Evolutionary conservation across 192 early-diverging fungal species (phyloP).

Genomic region (Coemansia sp.): DNA sequence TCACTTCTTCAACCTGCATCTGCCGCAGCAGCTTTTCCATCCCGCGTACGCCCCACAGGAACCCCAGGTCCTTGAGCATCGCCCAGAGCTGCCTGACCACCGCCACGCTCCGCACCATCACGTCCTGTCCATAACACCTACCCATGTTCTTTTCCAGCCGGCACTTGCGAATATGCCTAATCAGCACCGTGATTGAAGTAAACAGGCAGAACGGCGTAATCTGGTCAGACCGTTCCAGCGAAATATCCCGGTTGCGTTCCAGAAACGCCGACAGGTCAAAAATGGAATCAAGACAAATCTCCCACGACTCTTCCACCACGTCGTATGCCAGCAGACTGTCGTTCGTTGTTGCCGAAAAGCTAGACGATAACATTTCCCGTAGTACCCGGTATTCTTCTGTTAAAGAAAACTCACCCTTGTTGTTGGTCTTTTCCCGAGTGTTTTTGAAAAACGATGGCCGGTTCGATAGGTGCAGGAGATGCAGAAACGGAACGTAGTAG

Average conservation of each 20-base stretch:
- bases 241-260: constrained; percentile 30
- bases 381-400: constrained; percentile 21
- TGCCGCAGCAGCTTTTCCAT: constrained; percentile 31
- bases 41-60: constrained; percentile 25
- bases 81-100: constrained; percentile 28
- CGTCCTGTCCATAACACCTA: constrained; percentile 6
- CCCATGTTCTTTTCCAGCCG: not conserved
- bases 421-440: not conserved
- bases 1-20: constrained; percentile 45
- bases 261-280: constrained; percentile 18
- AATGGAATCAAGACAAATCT: constrained; percentile 25
- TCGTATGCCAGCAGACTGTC: constrained; percentile 39
- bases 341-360: constrained; percentile 25
- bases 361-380: constrained; percentile 25
- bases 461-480: constrained; percentile 31
- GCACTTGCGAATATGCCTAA: constrained; percentile 26
- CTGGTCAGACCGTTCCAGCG: constrained; percentile 38
- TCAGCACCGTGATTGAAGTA: constrained; percentile 28
- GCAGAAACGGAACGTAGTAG: constrained; percentile 20
- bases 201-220: constrained; percentile 37
- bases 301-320: constrained; percentile 34
- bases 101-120: constrained; percentile 1
- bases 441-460: constrained; percentile 33
- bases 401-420: not conserved
- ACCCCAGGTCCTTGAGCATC: constrained; percentile 24